These are phyloP conservation scores for Dimargaris cristalligena DNA, from an alignment of 192 early-diverging fungal species.

Conservation along the genomic window DNA sequence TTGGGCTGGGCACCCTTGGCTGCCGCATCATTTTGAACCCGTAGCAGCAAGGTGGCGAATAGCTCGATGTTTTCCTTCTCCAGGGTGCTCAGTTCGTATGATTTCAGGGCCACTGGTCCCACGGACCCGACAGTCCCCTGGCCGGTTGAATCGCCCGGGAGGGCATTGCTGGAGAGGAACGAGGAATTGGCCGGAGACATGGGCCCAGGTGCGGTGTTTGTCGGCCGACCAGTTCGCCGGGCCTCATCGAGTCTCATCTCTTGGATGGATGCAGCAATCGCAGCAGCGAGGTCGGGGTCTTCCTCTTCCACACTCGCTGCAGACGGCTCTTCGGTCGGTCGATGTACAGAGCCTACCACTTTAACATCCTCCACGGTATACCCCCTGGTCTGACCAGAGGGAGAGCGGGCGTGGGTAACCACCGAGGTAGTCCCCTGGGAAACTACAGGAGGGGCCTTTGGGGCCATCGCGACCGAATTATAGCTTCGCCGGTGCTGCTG, in stretches of 20 bases:
- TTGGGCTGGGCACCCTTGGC: slow-evolving; percentile 53
- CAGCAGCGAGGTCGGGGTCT: slow-evolving; percentile 52
- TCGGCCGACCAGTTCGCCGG: neutral
- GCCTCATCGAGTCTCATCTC: slow-evolving; percentile 32
- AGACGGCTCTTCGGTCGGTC: slow-evolving; percentile 28
- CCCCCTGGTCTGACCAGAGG: slow-evolving; percentile 18
- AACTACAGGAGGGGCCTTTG: neutral
- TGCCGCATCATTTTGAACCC: slow-evolving; percentile 63
- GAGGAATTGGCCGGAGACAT: slow-evolving; percentile 17
- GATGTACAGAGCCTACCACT: slow-evolving; percentile 13
- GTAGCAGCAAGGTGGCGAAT: slow-evolving; percentile 72
- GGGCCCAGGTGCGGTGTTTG: neutral
- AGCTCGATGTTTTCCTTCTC: slow-evolving; percentile 83
- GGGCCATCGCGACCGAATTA: slow-evolving; percentile 22
- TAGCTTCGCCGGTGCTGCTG: slow-evolving; percentile 29
- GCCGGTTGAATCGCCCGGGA: slow-evolving; percentile 5
- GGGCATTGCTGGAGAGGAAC: slow-evolving; percentile 8
- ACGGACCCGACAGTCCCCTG: slow-evolving; percentile 2
- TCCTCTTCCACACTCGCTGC: too few species aligned
- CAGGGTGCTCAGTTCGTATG: slow-evolving; percentile 45
- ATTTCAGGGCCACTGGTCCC: neutral
- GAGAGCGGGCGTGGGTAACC: too few species aligned
- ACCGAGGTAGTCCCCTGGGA: too few species aligned
- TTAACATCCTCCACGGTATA: slow-evolving; percentile 21
- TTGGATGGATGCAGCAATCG: slow-evolving; percentile 58